Evolutionary conservation across 108 stramenopile species (phyloP).

Genomic region (Cyclotella distinguenda): DNA sequence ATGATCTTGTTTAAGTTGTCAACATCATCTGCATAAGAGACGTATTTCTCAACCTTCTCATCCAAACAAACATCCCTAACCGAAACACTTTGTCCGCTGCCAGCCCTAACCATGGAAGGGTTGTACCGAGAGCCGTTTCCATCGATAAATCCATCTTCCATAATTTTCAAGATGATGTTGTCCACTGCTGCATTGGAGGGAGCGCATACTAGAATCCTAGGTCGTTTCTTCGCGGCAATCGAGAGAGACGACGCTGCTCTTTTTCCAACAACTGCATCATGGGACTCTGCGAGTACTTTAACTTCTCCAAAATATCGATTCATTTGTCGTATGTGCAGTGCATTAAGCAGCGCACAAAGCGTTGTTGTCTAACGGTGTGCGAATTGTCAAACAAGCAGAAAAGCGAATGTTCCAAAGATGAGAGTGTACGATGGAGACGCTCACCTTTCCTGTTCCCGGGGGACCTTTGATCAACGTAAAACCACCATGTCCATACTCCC

Average conservation of each 20-base stretch:
- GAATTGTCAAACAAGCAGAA: background rate
- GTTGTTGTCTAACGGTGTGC: constrained; percentile 84
- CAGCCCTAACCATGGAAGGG: constrained; percentile 92
- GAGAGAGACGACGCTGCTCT: constrained; percentile 31
- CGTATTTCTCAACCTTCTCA: constrained; percentile 67
- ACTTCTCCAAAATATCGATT: constrained; percentile 85
- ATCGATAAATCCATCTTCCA: constrained; percentile 91
- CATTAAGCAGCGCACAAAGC: constrained; percentile 88
- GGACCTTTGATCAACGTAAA: constrained; percentile 89
- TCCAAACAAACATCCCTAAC: constrained; percentile 76
- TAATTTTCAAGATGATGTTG: constrained; percentile 92
- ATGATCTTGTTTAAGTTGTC: constrained; percentile 64
- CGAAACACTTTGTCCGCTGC: constrained; percentile 64
- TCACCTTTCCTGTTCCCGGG: constrained; percentile 60
- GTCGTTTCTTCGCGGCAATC: constrained; percentile 64
- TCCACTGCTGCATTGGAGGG: constrained; percentile 98
- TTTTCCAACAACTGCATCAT: constrained; percentile 53
- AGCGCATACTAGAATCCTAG: constrained; percentile 89
- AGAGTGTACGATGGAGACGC: constrained; percentile 12
- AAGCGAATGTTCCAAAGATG: background rate
- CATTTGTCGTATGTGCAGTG: constrained; percentile 90
- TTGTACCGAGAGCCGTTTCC: constrained; percentile 89
- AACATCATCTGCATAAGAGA: constrained; percentile 57
- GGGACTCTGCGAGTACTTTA: constrained; percentile 62
- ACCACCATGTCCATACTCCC: constrained; percentile 81